phyloP scores from a whole-genome alignment of 805 yeast species.

The Kodamaea nitidulidarum region DNA sequence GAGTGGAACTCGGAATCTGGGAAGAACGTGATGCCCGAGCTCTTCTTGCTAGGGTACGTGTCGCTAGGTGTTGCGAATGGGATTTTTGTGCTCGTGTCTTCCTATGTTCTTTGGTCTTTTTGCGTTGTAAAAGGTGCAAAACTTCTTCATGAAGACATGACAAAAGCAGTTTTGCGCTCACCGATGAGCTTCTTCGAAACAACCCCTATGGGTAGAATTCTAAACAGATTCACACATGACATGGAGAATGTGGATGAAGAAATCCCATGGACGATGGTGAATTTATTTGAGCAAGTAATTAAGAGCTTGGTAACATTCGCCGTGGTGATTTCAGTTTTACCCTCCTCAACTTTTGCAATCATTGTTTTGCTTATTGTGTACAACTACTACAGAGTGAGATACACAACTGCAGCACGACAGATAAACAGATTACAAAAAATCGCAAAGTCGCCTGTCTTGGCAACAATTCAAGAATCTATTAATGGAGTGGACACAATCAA shows the following conservation, averaged over 20 bases:
- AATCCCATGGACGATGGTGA: constrained; percentile 50
- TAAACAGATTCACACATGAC: constrained; percentile 64
- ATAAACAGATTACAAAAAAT: constrained; percentile 67
- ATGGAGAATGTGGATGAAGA: constrained; percentile 52
- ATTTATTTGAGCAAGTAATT: constrained; percentile 42
- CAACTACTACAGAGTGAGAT: constrained; percentile 64
- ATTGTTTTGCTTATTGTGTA: constrained; percentile 51
- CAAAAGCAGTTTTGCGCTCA: constrained; percentile 46
- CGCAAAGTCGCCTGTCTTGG: constrained; percentile 71
- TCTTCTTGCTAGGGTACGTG: constrained; percentile 53
- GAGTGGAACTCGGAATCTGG: constrained; percentile 43
- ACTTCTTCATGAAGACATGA: constrained; percentile 54
- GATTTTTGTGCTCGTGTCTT: constrained; percentile 42
- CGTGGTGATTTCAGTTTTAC: constrained; percentile 52
- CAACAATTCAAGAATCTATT: constrained; percentile 78
- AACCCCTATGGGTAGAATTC: constrained; percentile 65
- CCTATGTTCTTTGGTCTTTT: constrained; percentile 46
- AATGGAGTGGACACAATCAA: constrained; percentile 73
- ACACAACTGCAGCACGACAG: constrained; percentile 69
- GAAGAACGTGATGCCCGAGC: constrained; percentile 39
- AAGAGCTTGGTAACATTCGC: constrained; percentile 46
- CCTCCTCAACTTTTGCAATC: constrained; percentile 48
- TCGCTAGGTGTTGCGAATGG: constrained; percentile 52
- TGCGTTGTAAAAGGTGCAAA: constrained; percentile 56
- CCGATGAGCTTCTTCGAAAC: constrained; percentile 70